Evolutionary conservation across 805 yeast genomes (phyloP).

Genomic region (Lipomyces chichibuensis): DNA sequence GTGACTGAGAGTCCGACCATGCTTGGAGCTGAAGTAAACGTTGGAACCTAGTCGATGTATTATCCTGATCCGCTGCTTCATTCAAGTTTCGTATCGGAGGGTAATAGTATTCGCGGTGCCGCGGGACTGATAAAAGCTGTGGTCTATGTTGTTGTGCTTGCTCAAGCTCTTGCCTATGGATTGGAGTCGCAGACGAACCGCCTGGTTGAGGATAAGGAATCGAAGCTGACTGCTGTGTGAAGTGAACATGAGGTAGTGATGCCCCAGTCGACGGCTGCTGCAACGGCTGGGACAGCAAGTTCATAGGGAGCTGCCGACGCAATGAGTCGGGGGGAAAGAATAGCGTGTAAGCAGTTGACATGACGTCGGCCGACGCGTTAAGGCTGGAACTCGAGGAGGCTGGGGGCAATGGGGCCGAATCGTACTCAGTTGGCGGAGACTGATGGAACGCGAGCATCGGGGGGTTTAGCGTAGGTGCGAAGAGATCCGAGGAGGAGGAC

Average conservation of each 20-base stretch:
- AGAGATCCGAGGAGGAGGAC: background rate
- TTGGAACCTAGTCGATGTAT: background rate
- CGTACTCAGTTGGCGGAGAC: background rate
- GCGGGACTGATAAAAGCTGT: background rate
- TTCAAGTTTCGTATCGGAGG: background rate
- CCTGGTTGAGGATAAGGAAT: background rate
- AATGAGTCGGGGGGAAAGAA: background rate
- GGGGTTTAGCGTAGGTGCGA: background rate
- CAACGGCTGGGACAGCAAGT: background rate
- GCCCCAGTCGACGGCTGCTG: background rate
- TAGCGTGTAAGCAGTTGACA: background rate
- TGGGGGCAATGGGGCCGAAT: background rate
- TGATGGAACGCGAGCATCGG: background rate
- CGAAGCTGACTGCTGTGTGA: background rate
- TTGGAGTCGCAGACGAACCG: background rate
- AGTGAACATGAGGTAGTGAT: background rate
- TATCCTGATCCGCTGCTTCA: background rate
- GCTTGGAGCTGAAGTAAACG: background rate
- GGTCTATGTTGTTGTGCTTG: background rate
- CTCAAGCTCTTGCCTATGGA: slow-evolving; percentile 10
- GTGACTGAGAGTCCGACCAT: background rate
- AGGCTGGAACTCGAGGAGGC: background rate
- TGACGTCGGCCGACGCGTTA: background rate
- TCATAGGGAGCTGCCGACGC: background rate
- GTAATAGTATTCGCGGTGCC: background rate